Base-by-base conservation (phyloP, 2,329 filamentous ascomycete species). In the Fusarium verticillioides region DNA sequence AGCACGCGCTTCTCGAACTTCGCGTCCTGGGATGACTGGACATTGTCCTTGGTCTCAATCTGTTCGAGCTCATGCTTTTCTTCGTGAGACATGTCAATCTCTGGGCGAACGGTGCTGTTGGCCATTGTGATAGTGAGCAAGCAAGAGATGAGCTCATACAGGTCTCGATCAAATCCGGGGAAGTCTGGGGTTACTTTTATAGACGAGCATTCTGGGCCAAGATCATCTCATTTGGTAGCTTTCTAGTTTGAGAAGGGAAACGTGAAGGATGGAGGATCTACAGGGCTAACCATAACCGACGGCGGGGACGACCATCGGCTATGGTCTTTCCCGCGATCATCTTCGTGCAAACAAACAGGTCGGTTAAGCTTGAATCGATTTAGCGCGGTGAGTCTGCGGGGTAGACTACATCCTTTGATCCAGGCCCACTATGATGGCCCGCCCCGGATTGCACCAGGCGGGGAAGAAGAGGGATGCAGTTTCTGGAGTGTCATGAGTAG, bases 1-100 rank as follows among this genome's bases (percentile, higher is more conserved):
- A 73, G 66, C 0, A 73, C 58, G 4, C 70, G 32, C 34, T 67
- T 73, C n/a, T 73, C 66, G 37, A 73, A 70, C 7, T 73, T 70
- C 4, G 44, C 9, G 18, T 73, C 66, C 5, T 63, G n/a, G 1
- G 28, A 28, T 4, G 28, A 10, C 5, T 63, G 61, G 2, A 18
- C 9, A 18, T 67, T 26, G 5, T 42, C 34, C 12, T 40, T 57
- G 0, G 47, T 50, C 0, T 70, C 65, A 7, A 43, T 16, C 42
- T 53, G 42, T 4, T 70, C 61, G 1, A 71, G 23, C 3, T 70
- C 44, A 9, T 67, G 60, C 16, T 66, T 66, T n/a, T 53, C 39
- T 5, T 52, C 63, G 2, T 53, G 49, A n/a, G 70, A 11, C 44
- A 67, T 47, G 5, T 66, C 26, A 9, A 66, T 39, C 13, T 60